These are phyloP conservation scores for Fusarium pilosicola DNA, from an alignment of 2,329 filamentous ascomycete species.

Conservation along the genomic window DNA sequence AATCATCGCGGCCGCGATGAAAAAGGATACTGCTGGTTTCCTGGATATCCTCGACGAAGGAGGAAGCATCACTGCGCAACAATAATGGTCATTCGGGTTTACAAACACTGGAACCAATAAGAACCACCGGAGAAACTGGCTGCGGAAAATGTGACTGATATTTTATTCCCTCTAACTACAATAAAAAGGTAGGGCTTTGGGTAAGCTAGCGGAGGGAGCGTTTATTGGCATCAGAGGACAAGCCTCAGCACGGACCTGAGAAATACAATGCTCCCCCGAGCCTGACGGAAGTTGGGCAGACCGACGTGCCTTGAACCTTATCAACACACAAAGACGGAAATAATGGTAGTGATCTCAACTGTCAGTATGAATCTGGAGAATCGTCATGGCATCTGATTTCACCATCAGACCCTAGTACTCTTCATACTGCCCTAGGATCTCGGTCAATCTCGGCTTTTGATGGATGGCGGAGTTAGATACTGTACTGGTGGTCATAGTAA, in stretches of 20 bases:
- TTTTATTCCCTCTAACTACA: background rate
- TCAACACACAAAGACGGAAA: too few relatives aligned
- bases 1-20: background rate
- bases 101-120: rapidly evolving
- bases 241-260: background rate
- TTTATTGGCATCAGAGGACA: too few relatives aligned
- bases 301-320: too few relatives aligned
- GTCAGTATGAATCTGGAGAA: too few relatives aligned
- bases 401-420: too few relatives aligned
- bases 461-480: background rate
- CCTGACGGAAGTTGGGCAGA: background rate
- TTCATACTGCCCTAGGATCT: too few relatives aligned
- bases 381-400: too few relatives aligned
- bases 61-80: background rate
- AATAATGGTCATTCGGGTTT: background rate
- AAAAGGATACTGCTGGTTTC: too few relatives aligned
- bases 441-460: background rate
- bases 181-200: background rate
- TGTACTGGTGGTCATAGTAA: too few relatives aligned
- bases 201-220: background rate
- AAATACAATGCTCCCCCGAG: background rate
- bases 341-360: too few relatives aligned
- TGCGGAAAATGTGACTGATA: too few relatives aligned
- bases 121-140: background rate
- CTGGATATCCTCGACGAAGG: rapidly evolving